Percentiles rank a stretch among this genome's conserved stretches.
Evolutionary conservation across 768 basidiomycete species (phyloP).

Genomic region (Suillus cothurnatus): DNA sequence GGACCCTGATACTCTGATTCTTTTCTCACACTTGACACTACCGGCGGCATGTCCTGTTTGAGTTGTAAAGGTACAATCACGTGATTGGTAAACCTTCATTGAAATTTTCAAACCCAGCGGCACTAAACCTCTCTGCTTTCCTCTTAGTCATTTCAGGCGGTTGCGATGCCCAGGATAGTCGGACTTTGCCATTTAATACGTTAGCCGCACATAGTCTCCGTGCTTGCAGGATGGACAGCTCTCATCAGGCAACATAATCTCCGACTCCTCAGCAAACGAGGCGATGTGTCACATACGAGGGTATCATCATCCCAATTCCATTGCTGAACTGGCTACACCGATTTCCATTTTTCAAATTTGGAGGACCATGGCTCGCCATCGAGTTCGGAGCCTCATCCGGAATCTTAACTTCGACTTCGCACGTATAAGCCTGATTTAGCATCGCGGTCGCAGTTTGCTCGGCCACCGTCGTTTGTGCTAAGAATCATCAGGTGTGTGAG

Average conservation of each 20-base stretch:
- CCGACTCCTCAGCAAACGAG: slow-evolving; percentile 1
- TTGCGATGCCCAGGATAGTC: slow-evolving; percentile 2
- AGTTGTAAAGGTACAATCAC: slow-evolving; percentile 31
- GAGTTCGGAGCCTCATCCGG: neutral
- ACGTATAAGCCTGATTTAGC: slow-evolving; percentile 9
- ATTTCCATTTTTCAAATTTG: neutral
- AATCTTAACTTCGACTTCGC: slow-evolving; percentile 10
- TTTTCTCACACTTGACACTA: slow-evolving; percentile 38
- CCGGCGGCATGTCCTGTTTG: slow-evolving; percentile 36
- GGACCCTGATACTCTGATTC: slow-evolving; percentile 35
- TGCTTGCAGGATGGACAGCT: slow-evolving; percentile 2
- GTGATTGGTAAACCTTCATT: slow-evolving; percentile 22
- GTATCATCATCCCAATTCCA: slow-evolving; percentile 5
- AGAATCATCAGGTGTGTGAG: slow-evolving; percentile 9
- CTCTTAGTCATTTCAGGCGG: neutral
- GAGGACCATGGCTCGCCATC: neutral
- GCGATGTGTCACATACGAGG: neutral
- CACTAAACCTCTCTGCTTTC: neutral
- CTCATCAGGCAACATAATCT: slow-evolving; percentile 3
- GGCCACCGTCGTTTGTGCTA: slow-evolving; percentile 12
- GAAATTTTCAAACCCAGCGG: slow-evolving; percentile 26
- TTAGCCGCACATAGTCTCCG: neutral
- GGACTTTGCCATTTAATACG: neutral
- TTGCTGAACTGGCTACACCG: neutral
- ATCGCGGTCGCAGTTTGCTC: slow-evolving; percentile 13